A percentile compares a stretch with the other conserved stretches of the same genome.
These are phyloP conservation scores for Phlebiopsis gigantea DNA, from an alignment of 768 basidiomycete species.

Conservation along the genomic window DNA sequence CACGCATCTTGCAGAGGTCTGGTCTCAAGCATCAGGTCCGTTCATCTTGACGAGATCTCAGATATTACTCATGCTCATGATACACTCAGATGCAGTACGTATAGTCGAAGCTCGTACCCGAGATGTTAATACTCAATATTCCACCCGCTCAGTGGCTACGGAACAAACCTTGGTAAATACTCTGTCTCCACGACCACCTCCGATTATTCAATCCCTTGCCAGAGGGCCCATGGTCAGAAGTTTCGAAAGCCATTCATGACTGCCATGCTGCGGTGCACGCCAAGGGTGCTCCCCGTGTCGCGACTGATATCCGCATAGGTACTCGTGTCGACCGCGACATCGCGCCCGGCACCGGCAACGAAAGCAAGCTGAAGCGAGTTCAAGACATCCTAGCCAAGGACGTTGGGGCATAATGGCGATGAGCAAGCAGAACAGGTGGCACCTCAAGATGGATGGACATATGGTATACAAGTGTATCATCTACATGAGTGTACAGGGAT, in stretches of 20 bases:
- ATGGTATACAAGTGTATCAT: not conserved
- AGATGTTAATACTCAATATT: not conserved
- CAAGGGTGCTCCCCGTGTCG: conserved; percentile 67
- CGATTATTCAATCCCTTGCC: not conserved
- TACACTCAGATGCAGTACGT: conserved; percentile 62
- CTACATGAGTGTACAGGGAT: too few relatives aligned
- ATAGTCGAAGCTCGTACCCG: not conserved
- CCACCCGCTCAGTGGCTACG: conserved; percentile 61
- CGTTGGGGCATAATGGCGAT: conserved; percentile 5
- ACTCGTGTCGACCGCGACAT: conserved; percentile 74
- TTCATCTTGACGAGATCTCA: not conserved
- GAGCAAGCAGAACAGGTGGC: not conserved
- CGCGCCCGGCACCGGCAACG: conserved; percentile 65
- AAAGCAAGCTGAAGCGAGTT: conserved; percentile 75
- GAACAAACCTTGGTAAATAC: conserved; percentile 74
- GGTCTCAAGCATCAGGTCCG: conserved; percentile 80
- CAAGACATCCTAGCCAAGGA: conserved; percentile 62
- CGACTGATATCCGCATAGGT: conserved; percentile 93
- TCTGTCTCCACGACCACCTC: not conserved
- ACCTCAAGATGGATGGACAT: not conserved
- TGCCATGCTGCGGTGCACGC: conserved; percentile 87
- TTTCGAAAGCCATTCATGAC: conserved; percentile 82
- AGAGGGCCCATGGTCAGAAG: conserved; percentile 85
- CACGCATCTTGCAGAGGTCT: conserved; percentile 74
- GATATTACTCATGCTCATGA: not conserved